Conservation (phyloP, 305 asterid genomes). For the Nicotiana rustica region DNA sequence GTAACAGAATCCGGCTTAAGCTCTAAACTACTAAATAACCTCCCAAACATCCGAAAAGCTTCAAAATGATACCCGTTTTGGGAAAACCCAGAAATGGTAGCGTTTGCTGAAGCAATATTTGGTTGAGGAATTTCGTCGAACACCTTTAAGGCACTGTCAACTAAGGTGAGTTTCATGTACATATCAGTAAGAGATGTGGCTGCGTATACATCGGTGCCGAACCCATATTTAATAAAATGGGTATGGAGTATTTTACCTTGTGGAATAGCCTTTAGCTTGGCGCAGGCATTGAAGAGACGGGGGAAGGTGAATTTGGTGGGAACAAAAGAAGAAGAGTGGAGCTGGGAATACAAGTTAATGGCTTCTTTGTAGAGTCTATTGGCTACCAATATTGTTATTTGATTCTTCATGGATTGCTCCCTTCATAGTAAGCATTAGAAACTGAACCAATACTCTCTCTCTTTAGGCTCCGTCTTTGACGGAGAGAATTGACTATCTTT, state of each 20-base stretch:
- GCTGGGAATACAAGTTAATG: conserved; percentile 55
- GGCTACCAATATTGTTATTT: conserved; percentile 62
- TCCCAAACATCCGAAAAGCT: conserved; percentile 53
- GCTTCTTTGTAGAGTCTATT: conserved; percentile 77
- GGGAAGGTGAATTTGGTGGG: conserved; percentile 81
- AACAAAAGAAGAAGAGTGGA: conserved; percentile 50
- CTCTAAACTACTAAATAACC: conserved; percentile 38
- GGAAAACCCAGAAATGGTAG: conserved; percentile 74
- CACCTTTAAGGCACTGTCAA: conserved; percentile 60
- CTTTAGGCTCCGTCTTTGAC: not conserved
- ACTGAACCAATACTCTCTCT: not conserved
- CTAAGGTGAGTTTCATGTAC: conserved; percentile 64
- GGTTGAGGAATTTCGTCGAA: conserved; percentile 81
- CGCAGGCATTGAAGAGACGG: conserved; percentile 83
- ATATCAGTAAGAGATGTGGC: conserved; percentile 68
- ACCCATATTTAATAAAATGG: conserved; percentile 67
- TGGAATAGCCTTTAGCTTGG: conserved; percentile 54
- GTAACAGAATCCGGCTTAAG: conserved; percentile 70
- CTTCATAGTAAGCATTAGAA: conserved; percentile 20
- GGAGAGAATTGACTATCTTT: no score
- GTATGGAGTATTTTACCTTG: conserved; percentile 75
- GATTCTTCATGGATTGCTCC: conserved; percentile 57
- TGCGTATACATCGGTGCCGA: conserved; percentile 50
- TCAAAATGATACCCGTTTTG: conserved; percentile 58
- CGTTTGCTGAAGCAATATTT: conserved; percentile 55